Evolutionary conservation across 2,329 filamentous ascomycete genomes (phyloP), one percentile per base, ranked within the genome.

Genomic region (Colletotrichum tabaci): DNA sequence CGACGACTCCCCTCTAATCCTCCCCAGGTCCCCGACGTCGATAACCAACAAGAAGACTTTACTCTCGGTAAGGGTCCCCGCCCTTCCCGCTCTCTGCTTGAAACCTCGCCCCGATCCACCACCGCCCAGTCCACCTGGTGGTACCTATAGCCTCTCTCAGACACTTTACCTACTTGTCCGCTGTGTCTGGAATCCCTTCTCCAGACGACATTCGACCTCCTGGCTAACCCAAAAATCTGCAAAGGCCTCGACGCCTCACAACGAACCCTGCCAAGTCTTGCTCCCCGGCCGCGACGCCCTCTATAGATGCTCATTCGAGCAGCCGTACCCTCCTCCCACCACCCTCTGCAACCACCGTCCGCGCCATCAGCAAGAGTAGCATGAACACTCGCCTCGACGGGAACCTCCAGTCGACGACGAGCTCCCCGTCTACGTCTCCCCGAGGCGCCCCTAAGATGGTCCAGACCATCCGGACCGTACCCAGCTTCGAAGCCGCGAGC

Each of bases 391-490:
- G 71, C 71, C 64, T 73, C 69, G 77, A 78, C 71, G 72, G 75
- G 57, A 81, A 80, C 72, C 53, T 55, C 47, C 69, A 53, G 69
- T 72, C 60, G 69, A 69, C 50, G 60, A 52, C 50, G 56, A 77
- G 75, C 73, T 76, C 74, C 72, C 77, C 70, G 65, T 71, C 74
- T 50, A 70, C 68, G 66, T 63, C 69, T 53, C 61, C 73, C 44
- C 74, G 75, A 72, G 75, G 75, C 61, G 77, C 80, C 53, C 76
- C 76, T 68, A 79, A 81, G 64, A 82, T 80, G 73, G 77, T 81
- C 66, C 82, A 84, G 75, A 89, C 88, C 40, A 90, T 91, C 73
- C 87, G 89, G 73, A 85, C 87, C 66, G 88, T 91, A 47, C 83
- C 84, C 49, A 89, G 87, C 80, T 85, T 87, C 77, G 88, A 90